These are phyloP conservation scores for Phialophora chinensis DNA, from an alignment of 2,329 filamentous ascomycete genomes.

Conservation along the genomic window DNA sequence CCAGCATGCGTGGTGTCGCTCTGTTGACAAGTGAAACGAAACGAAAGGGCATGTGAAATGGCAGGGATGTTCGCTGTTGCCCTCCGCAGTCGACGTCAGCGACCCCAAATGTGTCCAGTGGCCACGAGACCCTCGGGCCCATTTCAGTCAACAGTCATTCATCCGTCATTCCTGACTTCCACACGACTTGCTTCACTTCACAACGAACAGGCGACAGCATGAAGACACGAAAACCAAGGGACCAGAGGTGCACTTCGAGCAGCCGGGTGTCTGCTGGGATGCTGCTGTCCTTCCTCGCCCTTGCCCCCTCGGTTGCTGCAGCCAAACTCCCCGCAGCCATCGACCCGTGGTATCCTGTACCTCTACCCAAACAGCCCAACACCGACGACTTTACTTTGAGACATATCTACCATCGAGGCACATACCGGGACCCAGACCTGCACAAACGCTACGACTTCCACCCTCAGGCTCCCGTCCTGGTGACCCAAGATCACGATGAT, in stretches of 20 bases:
- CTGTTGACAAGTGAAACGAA: slow-evolving; percentile 17
- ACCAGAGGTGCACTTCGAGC: slow-evolving; percentile 58
- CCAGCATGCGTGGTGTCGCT: slow-evolving; percentile 18
- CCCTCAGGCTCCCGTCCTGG: slow-evolving; percentile 51
- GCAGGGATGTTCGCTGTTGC: slow-evolving; percentile 7
- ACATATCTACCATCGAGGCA: slow-evolving; percentile 92
- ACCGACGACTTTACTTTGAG: slow-evolving; percentile 64
- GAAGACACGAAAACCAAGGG: slow-evolving; percentile 32
- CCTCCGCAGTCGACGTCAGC: slow-evolving; percentile 26
- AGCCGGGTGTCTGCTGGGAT: slow-evolving; percentile 68
- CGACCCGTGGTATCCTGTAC: slow-evolving; percentile 36
- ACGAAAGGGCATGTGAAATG: slow-evolving; percentile 25
- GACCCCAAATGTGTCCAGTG: neutral
- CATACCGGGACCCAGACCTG: slow-evolving; percentile 75
- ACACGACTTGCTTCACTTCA: slow-evolving; percentile 7
- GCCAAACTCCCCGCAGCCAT: slow-evolving; percentile 30
- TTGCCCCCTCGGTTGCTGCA: slow-evolving; percentile 47
- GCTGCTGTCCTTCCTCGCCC: slow-evolving; percentile 70
- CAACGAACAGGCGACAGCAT: slow-evolving; percentile 23
- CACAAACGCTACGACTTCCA: slow-evolving; percentile 72
- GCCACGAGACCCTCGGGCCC: slow-evolving; percentile 17
- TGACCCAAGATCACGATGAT: slow-evolving; percentile 66
- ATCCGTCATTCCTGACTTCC: slow-evolving; percentile 19
- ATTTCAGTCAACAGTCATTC: slow-evolving; percentile 20
- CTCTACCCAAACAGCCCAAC: slow-evolving; percentile 27